Percentiles rank a stretch among this genome's conserved stretches.
Conservation (phyloP, 2,329 filamentous ascomycete genomes). For the Macrophomina pseudophaseolina region DNA sequence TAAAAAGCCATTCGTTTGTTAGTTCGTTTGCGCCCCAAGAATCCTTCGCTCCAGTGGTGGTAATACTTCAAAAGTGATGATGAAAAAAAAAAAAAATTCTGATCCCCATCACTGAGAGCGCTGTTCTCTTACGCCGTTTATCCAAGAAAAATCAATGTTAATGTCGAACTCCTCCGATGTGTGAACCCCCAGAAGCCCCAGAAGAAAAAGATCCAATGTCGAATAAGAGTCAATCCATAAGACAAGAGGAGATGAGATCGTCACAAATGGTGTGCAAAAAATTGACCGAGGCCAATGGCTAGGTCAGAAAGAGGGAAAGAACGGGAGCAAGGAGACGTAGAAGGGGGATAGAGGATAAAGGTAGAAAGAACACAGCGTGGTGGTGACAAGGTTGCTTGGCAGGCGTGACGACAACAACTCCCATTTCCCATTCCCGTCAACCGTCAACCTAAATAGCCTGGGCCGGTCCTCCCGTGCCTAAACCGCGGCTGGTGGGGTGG, state of each 20-base stretch:
- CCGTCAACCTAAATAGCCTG: constrained; percentile 11
- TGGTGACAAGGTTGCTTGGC: constrained; percentile 1
- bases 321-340: constrained; percentile 4
- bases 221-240: not conserved
- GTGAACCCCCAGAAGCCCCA: constrained; percentile 3
- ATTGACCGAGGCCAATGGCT: not conserved
- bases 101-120: constrained; percentile 10
- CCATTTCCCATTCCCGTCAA: not conserved
- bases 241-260: not conserved
- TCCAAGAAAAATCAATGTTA: not conserved
- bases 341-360: not conserved
- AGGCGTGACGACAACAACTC: not conserved
- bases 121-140: constrained; percentile 19
- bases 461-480: constrained; percentile 6
- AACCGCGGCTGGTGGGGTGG: not conserved
- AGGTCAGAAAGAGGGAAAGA: not conserved
- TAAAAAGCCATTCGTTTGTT: not conserved
- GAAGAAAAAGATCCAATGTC: constrained; percentile 10
- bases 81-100: not conserved
- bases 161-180: not conserved
- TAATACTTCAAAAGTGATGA: not conserved
- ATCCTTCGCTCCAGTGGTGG: constrained; percentile 8
- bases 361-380: not conserved
- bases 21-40: constrained; percentile 15
- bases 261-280: not conserved